Evolutionary conservation across 164 flowering plant genomes (phyloP), one percentile per base, ranked within the genome.

Genomic region (Saururus chinensis): DNA sequence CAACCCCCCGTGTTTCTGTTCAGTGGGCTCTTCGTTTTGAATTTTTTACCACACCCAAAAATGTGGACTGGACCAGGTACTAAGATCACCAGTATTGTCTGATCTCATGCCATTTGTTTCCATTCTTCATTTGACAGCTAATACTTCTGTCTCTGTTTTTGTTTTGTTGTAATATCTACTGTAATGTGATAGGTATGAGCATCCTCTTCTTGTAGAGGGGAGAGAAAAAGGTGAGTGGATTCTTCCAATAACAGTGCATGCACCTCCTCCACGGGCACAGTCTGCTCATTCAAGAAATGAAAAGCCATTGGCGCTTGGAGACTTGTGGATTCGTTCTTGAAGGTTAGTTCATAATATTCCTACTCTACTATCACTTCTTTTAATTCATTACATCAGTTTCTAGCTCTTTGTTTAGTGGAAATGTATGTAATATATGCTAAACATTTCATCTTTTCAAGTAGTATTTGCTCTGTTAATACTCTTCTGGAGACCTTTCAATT

Each of bases 1-100:
- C 96, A 54, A 95, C 99, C 40, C 86, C 84, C 17, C 86, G 73
- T 69, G 84, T 87, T 73, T 83, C 97, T 19, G 89, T 95, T 62
- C 84, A 86, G 61, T 95, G 99, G 99, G 80, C 81, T 63, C 88
- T 95, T 49, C 84, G 97, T 13, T 95, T 95, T 76, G 99, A 91
- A 67, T 95, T 95, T 70, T 76, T 87, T 67, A 91, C 92, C 66
- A 90, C 95, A 59, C 96, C 96, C 21, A 87, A 80, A 69, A 83
- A 84, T 71, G 81, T 86, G 42, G 88, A 90, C 61, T 91, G 89
- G 96, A 80, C 80, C 21, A 95, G 93, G 99, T 93, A 84, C 49
- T 7, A 10, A 13, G 51, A 26, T 19, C 22, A 0, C 9, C 7
- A 41, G 9, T 17, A 41, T 45, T 22, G 37, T n/a, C n/a, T 20